A percentile compares a stretch with the other conserved stretches of the same genome.
Evolutionary conservation across 2,329 filamentous ascomycete genomes (phyloP).

Genomic region (Ascochyta pisi): DNA sequence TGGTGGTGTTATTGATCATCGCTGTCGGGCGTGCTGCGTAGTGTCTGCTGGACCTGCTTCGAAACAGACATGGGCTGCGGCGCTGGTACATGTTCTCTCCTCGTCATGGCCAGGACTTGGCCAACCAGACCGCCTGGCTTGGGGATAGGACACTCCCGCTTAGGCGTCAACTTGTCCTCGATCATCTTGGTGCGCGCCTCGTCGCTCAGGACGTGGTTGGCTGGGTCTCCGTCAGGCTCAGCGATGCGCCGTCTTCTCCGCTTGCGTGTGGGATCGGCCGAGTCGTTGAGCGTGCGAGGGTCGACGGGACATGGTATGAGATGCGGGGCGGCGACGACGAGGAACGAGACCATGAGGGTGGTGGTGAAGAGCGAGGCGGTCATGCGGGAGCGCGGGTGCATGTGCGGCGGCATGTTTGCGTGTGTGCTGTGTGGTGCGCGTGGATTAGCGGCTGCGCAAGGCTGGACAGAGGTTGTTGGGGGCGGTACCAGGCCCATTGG

Average conservation of each 20-base stretch:
- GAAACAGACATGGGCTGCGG: conserved; percentile 19
- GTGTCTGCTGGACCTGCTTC: conserved; percentile 12
- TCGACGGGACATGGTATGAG: conserved; percentile 85
- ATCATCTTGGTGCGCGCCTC: conserved; percentile 22
- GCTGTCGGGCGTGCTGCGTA: neutral
- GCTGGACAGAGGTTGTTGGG: neutral
- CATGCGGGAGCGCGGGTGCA: conserved; percentile 91
- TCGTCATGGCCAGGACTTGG: conserved; percentile 74
- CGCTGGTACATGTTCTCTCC: conserved; percentile 39
- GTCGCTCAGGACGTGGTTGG: conserved; percentile 32
- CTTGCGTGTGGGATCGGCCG: conserved; percentile 47
- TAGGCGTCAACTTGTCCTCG: conserved; percentile 36
- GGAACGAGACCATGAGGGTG: conserved; percentile 87
- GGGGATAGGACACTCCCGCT: conserved; percentile 87
- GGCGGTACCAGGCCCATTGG: conserved; percentile 41
- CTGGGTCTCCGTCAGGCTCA: conserved; percentile 25
- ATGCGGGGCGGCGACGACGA: conserved; percentile 91
- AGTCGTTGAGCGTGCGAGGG: conserved; percentile 78
- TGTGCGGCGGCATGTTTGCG: conserved; percentile 73
- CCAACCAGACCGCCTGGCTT: conserved; percentile 84
- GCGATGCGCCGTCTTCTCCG: conserved; percentile 53
- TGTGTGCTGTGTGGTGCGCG: conserved; percentile 8
- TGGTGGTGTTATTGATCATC: neutral
- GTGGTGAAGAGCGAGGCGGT: conserved; percentile 94
- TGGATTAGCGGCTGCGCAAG: conserved; percentile 22